Evolutionary conservation across 768 basidiomycete genomes (phyloP), one percentile per base, ranked within the genome.

Genomic region (Boletus rubroflammeus): DNA sequence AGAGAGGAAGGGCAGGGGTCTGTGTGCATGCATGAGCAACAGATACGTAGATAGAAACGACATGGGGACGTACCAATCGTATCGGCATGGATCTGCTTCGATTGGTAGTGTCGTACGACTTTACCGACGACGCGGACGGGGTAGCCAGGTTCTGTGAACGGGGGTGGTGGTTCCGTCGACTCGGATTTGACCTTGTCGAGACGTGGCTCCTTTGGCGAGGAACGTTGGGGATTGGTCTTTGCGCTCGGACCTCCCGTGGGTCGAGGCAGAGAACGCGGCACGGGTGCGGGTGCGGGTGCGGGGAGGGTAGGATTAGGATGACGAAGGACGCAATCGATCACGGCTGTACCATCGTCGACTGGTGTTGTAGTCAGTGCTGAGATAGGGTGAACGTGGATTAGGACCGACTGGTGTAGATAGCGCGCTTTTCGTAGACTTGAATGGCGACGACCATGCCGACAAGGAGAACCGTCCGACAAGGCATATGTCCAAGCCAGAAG

Each of bases 301-400:
- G 62, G 56, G 10, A 66, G 64, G 23, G 67, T 58, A 6, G 66
- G 66, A n/a, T 68, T 72, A 34, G 69, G 66, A 39, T 73, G 72
- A 23, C 71, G 74, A 62, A 82, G 78, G 3, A 73, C 63, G 61
- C 89, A 91, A 43, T 91, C 88, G 25, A 92, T 75, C 4, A 86
- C 82, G 28, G 74, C 82, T 2, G 88, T 86, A 6, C 88, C 87
- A 60, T 92, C 90, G 62, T 92, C 90, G 54, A 91, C 87, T 91
- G 48, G 28, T 6, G 19, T 45, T 14, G 31, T 10, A 0, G 41
- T 60, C 44, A 57, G 47, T 14, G 42, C 17, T n/a, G 31, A 26
- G 36, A 11, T 14, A 5, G 3, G 2, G 34, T 6, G n/a, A 41
- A 28, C 7, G 26, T 40, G 15, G 40, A 26, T 8, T 38, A 17